These are phyloP conservation scores for Colletotrichum liriopes DNA, from an alignment of 2,329 filamentous ascomycete species.

Conservation along the genomic window DNA sequence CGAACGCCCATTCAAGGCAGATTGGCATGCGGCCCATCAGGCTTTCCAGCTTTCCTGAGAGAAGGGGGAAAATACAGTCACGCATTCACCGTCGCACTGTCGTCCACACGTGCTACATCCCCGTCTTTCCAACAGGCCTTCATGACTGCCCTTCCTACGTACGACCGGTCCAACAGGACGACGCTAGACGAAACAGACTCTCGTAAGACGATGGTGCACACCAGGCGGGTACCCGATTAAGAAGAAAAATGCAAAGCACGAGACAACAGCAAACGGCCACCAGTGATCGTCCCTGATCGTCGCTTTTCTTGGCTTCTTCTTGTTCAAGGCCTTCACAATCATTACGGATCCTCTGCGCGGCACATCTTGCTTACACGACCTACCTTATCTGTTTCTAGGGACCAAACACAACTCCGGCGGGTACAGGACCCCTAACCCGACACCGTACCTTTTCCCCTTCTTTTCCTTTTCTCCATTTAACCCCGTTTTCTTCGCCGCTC, in stretches of 20 bases:
- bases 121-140: conserved; percentile 22
- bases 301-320: conserved; percentile 10
- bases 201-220: conserved; percentile 39
- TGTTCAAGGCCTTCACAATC: background rate
- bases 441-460: background rate
- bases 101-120: background rate
- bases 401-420: background rate
- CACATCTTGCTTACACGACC: conserved; percentile 21
- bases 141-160: conserved; percentile 15
- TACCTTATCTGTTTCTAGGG: conserved; percentile 15
- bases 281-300: background rate
- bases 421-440: conserved; percentile 31
- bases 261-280: background rate
- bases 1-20: background rate
- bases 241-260: background rate
- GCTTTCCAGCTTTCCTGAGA: background rate
- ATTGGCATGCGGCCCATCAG: background rate
- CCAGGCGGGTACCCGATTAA: conserved; percentile 17
- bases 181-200: conserved; percentile 28
- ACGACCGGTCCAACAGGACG: conserved; percentile 27
- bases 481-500: conserved; percentile 27
- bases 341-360: conserved; percentile 5
- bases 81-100: background rate
- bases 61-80: conserved; percentile 20
- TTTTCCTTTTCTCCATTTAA: conserved; percentile 1